Conservation (phyloP, 1,284 basidiomycete species). For the Sparassis latifolia region DNA sequence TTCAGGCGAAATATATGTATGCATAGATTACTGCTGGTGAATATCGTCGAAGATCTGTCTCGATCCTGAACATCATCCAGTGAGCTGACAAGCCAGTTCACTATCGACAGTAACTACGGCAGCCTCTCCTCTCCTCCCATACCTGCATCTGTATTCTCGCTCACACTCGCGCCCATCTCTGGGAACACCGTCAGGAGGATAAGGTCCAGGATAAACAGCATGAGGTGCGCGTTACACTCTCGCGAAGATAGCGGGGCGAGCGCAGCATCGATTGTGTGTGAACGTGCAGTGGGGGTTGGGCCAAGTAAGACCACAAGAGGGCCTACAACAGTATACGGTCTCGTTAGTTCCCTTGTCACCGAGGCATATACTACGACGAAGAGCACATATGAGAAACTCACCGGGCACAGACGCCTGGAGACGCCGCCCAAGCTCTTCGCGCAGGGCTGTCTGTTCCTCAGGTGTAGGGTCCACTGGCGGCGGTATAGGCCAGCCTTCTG, state of each 20-base stretch:
- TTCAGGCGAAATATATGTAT: too few species aligned
- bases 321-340: slow-evolving; percentile 9
- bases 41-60: too few species aligned
- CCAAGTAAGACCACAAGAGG: slow-evolving; percentile 41
- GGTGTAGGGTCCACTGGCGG: slow-evolving; percentile 58
- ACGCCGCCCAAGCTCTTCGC: slow-evolving; percentile 43
- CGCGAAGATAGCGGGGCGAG: slow-evolving; percentile 52
- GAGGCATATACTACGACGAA: neutral
- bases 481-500: slow-evolving; percentile 72
- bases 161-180: slow-evolving; percentile 40
- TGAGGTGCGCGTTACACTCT: slow-evolving; percentile 62
- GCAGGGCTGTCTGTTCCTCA: slow-evolving; percentile 60
- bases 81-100: too few species aligned
- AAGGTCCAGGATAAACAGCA: slow-evolving; percentile 59
- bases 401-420: slow-evolving; percentile 40
- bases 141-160: slow-evolving; percentile 1
- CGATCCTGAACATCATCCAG: too few species aligned
- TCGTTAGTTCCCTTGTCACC: neutral
- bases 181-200: slow-evolving; percentile 59
- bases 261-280: slow-evolving; percentile 38
- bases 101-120: too few species aligned
- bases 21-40: too few species aligned
- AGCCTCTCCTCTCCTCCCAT: neutral
- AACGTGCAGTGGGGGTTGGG: slow-evolving; percentile 30
- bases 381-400: slow-evolving; percentile 22